Base-by-base conservation (phyloP, 2,329 filamentous ascomycete genomes). In the Diaporthe sp. region DNA sequence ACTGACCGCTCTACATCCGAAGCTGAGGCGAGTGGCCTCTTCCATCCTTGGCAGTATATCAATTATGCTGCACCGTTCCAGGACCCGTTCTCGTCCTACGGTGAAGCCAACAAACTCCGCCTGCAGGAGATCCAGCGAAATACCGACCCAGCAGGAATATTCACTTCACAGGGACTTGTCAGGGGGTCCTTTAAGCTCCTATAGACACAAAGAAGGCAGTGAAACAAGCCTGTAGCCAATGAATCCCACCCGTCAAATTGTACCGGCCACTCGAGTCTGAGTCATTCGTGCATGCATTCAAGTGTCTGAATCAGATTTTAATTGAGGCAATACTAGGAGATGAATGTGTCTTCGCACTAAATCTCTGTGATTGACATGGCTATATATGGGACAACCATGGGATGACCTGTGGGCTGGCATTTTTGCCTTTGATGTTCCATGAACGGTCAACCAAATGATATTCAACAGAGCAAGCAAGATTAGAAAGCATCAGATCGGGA, bases 1-100 rank as follows among this genome's bases (percentile, higher is more conserved):
- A 46, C 59, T 46, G 17, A 46, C 22, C 59, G 59, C 4, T 65
- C 59, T 15, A 46, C 17, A 17, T 65, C 42, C 2, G 59, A 65
- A 25, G 59, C 42, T 22, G 59, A 65, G 34, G 59, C 25, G 17
- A 19, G 17, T 13, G 59, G 42, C 31, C 59, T 65, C 13, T n/a
- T 65, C 25, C 59, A 65, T 46, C 59, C 59, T 46, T 65, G 59
- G 59, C 42, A 65, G 25, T 65, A 65, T 9, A 65, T 65, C n/a
- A 65, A 65, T 17, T 65, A 65, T 65, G 59, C 59, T 13, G 59
- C n/a, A 3, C 59, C 59, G 8, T 65, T 62, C 8, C 59, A 65
- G 28, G 59, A 65, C 25, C 59, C 59, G 15, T 65, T 65, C 25
- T 65, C 59, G 25, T 65, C 59, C 3, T 65, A 65, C 4, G 59